phyloP scores from a whole-genome alignment of 768 basidiomycete species.

The Boletus pseudopeckii region DNA sequence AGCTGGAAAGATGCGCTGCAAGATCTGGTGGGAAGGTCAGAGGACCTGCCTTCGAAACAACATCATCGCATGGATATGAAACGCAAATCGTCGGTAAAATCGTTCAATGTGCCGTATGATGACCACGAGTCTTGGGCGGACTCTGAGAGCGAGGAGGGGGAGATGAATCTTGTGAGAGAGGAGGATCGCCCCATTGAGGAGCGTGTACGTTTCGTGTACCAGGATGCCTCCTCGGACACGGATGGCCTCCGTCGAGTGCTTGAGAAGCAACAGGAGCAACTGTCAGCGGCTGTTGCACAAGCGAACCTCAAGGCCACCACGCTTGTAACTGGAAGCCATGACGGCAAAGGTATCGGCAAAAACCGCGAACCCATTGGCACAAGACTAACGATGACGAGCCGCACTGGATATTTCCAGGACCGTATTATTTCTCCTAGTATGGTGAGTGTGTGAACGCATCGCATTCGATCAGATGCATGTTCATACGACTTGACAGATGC shows the following conservation, averaged over 20 bases:
- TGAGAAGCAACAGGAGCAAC: slow-evolving; percentile 49
- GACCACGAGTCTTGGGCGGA: slow-evolving; percentile 55
- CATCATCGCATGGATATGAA: slow-evolving; percentile 23
- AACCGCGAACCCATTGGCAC: slow-evolving; percentile 72
- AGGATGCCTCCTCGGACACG: slow-evolving; percentile 12
- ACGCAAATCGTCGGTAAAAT: slow-evolving; percentile 29
- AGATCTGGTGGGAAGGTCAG: slow-evolving; percentile 43
- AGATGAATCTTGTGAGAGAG: slow-evolving; percentile 49
- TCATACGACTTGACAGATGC: slow-evolving; percentile 71
- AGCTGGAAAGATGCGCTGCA: slow-evolving; percentile 62
- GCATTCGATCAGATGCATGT: slow-evolving; percentile 2
- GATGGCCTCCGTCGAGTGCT: slow-evolving; percentile 23
- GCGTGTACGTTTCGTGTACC: slow-evolving; percentile 62
- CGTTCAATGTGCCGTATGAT: slow-evolving; percentile 26
- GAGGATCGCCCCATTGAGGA: slow-evolving; percentile 75
- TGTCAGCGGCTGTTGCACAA: slow-evolving; percentile 49
- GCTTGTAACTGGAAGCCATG: slow-evolving; percentile 32
- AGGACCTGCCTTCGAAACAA: slow-evolving; percentile 17
- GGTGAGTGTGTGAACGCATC: slow-evolving; percentile 50
- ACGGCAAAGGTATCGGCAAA: slow-evolving; percentile 30
- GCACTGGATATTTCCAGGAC: slow-evolving; percentile 92
- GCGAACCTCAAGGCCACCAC: slow-evolving; percentile 45
- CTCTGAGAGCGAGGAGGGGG: slow-evolving; percentile 48
- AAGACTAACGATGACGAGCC: slow-evolving; percentile 90
- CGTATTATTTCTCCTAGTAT: slow-evolving; percentile 92